A percentile compares a stretch with the other conserved stretches of the same genome.
Evolutionary conservation across 192 early-diverging fungal species (phyloP).

Genomic region (Backusella liffmaniae): DNA sequence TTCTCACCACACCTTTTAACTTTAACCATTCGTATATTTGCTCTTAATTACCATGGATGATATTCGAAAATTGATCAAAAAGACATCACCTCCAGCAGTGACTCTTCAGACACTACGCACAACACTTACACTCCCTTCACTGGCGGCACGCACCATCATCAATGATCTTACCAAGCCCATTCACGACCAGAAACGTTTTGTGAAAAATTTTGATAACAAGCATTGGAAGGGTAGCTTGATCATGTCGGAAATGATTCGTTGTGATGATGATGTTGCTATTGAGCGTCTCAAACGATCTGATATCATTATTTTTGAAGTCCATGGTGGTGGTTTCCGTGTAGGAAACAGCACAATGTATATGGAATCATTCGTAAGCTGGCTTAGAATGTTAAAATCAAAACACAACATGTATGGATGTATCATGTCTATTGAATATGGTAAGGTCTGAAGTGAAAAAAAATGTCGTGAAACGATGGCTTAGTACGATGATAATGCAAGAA

Average conservation of each 20-base stretch:
- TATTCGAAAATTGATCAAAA: conserved; percentile 17
- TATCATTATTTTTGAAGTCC: conserved; percentile 31
- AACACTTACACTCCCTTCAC: conserved; percentile 11
- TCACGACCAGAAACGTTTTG: conserved; percentile 9
- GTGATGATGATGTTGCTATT: conserved; percentile 8
- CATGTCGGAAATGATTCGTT: conserved; percentile 21
- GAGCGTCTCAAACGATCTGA: conserved; percentile 20
- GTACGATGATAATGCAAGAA: not conserved
- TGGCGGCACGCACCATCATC: conserved; percentile 19
- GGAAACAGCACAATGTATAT: conserved; percentile 35
- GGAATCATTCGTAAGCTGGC: conserved; percentile 28
- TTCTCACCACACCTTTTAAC: not conserved
- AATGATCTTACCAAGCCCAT: conserved; percentile 30
- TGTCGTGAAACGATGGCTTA: not conserved
- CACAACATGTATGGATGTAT: conserved; percentile 29
- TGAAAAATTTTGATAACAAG: conserved; percentile 18
- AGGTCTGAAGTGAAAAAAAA: not conserved
- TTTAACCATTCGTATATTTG: not conserved
- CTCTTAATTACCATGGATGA: not conserved
- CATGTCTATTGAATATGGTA: conserved; percentile 37
- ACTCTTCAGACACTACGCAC: conserved; percentile 10
- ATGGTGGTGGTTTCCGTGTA: conserved; percentile 36
- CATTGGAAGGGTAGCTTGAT: conserved; percentile 31
- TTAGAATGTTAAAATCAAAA: conserved; percentile 24
- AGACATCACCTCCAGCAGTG: not conserved